Conservation (phyloP, 495 filamentous ascomycete species). For the Aspergillus kassunensis region DNA sequence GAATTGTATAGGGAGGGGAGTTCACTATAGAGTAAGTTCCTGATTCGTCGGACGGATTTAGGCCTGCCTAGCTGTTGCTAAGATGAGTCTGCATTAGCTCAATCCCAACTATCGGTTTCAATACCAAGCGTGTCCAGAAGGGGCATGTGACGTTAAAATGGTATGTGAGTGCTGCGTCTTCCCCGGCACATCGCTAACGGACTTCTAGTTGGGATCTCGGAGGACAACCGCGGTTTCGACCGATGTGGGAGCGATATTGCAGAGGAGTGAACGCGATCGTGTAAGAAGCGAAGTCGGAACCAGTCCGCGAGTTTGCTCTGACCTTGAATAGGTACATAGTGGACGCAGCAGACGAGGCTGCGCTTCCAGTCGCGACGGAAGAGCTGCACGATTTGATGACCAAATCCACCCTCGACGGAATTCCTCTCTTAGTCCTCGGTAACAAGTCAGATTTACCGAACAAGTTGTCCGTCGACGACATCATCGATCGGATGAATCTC, state of each 20-base stretch:
- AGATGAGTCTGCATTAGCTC: constrained; percentile 58
- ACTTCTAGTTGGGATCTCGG: constrained; percentile 83
- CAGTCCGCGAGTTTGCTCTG: constrained; percentile 10
- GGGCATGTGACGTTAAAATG: constrained; percentile 99
- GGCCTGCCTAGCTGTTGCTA: constrained; percentile 31
- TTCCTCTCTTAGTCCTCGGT: constrained; percentile 91
- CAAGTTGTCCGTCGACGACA: constrained; percentile 85
- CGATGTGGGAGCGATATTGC: constrained; percentile 99
- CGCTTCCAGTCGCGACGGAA: constrained; percentile 82
- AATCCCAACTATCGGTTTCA: constrained; percentile 97
- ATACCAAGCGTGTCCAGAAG: constrained; percentile 97
- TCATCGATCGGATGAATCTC: constrained; percentile 90
- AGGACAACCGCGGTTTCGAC: constrained; percentile 92
- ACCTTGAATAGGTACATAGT: constrained; percentile 71
- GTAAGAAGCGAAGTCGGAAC: constrained; percentile 39
- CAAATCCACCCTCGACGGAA: constrained; percentile 80
- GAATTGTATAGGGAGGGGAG: constrained; percentile 73
- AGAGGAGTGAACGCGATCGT: constrained; percentile 97
- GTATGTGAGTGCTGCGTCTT: constrained; percentile 37
- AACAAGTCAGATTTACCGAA: constrained; percentile 93
- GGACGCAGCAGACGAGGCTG: constrained; percentile 77
- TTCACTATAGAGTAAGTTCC: constrained; percentile 95
- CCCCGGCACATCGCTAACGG: constrained; percentile 16
- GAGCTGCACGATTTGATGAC: constrained; percentile 86
- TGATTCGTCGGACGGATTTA: constrained; percentile 11